Evolutionary conservation across 768 basidiomycete genomes (phyloP), one percentile per base, ranked within the genome.

Genomic region (Trichaptum fuscoviolaceum): DNA sequence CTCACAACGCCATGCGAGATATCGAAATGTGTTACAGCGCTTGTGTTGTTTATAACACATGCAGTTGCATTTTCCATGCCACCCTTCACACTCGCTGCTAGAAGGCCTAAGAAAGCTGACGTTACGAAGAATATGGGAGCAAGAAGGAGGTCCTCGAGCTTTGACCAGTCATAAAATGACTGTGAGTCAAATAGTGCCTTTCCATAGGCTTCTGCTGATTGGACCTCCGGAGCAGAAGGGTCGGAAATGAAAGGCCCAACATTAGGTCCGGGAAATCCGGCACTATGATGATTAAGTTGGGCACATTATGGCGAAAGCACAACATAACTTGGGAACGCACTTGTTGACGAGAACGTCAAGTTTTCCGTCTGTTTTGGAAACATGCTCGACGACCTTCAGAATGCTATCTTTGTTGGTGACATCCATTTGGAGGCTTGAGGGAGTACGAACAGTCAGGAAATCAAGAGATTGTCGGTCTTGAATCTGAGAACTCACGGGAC

Each of bases 321-420:
- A 15, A 12, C 2, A 52, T 12, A 17, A 61, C 23, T 61, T 61
- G 12, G 3, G 24, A 18, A 42, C 17, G 9, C 34, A 77, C 75
- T 75, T 76, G 68, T 76, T 75, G 18, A 77, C 70, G 18, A 77
- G 70, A 63, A 76, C 71, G 65, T 76, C 71, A 27, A 75, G 68
- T 52, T 70, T 71, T 24, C 75, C 74, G 18, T 74, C 71, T 25
- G 64, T 68, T 12, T 64, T 63, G 30, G 70, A 59, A 57, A 75
- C 71, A n/a, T 67, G 42, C 2, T 70, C 58, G 12, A 73, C 75
- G 9, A 72, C 70, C 5, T 66, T 66, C 18, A 65, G 57, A 35
- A 73, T 73, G 52, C 72, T 71, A n/a, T 67, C 65, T 65, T 76
- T 76, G 36, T 69, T 64, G 1, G 72, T 73, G 20, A 76, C 74